phyloP scores from a whole-genome alignment of 164 flowering plant genomes.

The Macadamia integrifolia region DNA sequence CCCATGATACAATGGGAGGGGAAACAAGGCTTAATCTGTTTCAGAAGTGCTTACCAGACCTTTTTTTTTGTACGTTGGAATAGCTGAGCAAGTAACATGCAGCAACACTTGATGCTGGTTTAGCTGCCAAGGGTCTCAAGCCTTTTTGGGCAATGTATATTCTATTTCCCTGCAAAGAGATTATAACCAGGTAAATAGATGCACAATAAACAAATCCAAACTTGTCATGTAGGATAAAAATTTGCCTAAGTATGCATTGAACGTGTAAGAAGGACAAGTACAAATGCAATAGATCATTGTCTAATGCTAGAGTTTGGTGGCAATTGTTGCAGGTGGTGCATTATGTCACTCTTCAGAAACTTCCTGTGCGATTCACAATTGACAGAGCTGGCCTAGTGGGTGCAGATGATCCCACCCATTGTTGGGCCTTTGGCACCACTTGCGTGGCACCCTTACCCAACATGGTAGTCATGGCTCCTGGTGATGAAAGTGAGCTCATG shows the following conservation, averaged over 20 bases:
- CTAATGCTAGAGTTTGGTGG: conserved; percentile 19
- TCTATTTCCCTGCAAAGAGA: conserved; percentile 88
- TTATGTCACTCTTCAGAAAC: conserved; percentile 88
- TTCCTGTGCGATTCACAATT: conserved; percentile 87
- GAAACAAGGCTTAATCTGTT: conserved; percentile 39
- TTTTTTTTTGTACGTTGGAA: conserved; percentile 39
- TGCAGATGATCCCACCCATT: conserved; percentile 95
- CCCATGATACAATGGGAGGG: conserved; percentile 54
- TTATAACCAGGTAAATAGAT: conserved; percentile 66
- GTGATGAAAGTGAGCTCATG: conserved; percentile 88
- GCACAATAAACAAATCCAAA: too few relatives aligned
- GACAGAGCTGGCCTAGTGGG: conserved; percentile 94
- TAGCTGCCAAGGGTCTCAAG: conserved; percentile 90
- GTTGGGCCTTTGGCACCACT: conserved; percentile 90
- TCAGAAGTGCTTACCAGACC: conserved; percentile 28
- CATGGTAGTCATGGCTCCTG: conserved; percentile 97
- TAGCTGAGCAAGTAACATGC: conserved; percentile 72
- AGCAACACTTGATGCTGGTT: conserved; percentile 91
- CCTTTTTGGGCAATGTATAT: conserved; percentile 89
- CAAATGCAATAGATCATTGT: not conserved
- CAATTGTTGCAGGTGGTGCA: conserved; percentile 63
- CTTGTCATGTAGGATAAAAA: not conserved
- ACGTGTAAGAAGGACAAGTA: too few relatives aligned
- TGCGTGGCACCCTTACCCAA: conserved; percentile 95
- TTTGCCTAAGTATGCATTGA: conserved; percentile 20